Base-by-base conservation (phyloP, 2,329 filamentous ascomycete species). In the Fusarium pseudonygamai region DNA sequence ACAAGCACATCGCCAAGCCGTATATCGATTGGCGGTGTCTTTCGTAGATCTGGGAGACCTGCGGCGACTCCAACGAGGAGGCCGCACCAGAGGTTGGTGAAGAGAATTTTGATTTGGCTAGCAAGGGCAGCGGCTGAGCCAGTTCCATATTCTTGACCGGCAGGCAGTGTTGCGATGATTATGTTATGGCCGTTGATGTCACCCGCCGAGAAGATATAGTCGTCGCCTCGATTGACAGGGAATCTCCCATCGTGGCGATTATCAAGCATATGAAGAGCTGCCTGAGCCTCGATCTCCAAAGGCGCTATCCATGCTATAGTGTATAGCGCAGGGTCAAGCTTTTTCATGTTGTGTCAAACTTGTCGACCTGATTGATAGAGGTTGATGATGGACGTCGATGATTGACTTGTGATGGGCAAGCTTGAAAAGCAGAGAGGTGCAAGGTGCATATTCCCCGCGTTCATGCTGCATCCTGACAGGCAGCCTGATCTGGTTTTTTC, bases 1-100 rank as follows among this genome's bases (percentile, higher is more conserved):
- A 84, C 79, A 10, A 84, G 76, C 1, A 84, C 76, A 68, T 83
- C 80, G 2, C 82, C 82, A n/a, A 84, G 76, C 7, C 82, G 79
- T 18, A 83, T 84, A 66, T 83, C 82, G 5, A 73, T 71, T 4
- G 76, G 73, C 0, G 80, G 79, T 4, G 2, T 55, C 43, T 55
- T 39, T 3, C 46, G 55, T 6, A 81, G 66, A 34, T 79, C 73
- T 0, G 80, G 82, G 5, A 83, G 76, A 0, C 82, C 82, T 1
- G 80, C 79, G 9, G 80, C 80, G 15, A 84, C 76, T 30, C 82
- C 82, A 15, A 84, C 80, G 3, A 83, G 72, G 3, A 84, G 72
- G 2, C 80, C 80, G 39, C 82, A 82, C 77, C 79, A 80, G 20
- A 84, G 72, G 52, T 82, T 82, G 0, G 78, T 79, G 32, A 83